Base-by-base conservation (phyloP, 2,329 filamentous ascomycete species). In the Clonostachys chloroleuca region DNA sequence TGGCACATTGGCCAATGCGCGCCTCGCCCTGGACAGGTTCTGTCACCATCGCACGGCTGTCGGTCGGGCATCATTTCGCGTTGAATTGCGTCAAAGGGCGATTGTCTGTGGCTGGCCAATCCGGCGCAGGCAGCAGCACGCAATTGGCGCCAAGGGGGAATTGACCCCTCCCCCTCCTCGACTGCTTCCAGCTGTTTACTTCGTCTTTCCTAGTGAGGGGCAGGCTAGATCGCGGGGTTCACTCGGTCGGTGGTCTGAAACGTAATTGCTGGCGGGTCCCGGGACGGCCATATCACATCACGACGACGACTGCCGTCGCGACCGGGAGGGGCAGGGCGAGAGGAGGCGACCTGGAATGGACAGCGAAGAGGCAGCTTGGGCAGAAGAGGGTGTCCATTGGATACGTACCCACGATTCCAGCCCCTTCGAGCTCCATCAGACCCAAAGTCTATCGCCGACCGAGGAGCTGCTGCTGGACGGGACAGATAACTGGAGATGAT, bases 81-180 rank as follows among this genome's bases (percentile, higher is more conserved):
- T 17, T 9, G 34, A 10, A 49, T 49, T 46, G 47, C 47, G 47
- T 49, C 47, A 49, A 44, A 36, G 14, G n/a, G 30, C 24, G 14
- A 12, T 6, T 24, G 24, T 24, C 24, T 8, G 6, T 8, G 12
- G 16, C 46, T 49, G 44, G 34, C 44, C 43, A 24, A 46, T 46
- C 39, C 20, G 34, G 18, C 12, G 36, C 16, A 41, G 24, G 30
- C 42, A 39, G 10, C 47, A 49, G 47, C 47, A 49, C 47, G 47
- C 47, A 39, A 49, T 49, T 44, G 39, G 18, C 37, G 36, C 36
- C 36, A 39, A 18, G 24, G 24, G 24, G 24, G 24, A 1, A 30
- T 3, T 4, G 3, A 30, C 24, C 24, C 24, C 24, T 30, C 24
- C 24, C 24, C 36, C 36, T 39, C 17, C 14, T n/a, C 14, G 36